Evolutionary conservation across 495 filamentous ascomycete genomes (phyloP).

Genomic region (Penicillium pancosmium): DNA sequence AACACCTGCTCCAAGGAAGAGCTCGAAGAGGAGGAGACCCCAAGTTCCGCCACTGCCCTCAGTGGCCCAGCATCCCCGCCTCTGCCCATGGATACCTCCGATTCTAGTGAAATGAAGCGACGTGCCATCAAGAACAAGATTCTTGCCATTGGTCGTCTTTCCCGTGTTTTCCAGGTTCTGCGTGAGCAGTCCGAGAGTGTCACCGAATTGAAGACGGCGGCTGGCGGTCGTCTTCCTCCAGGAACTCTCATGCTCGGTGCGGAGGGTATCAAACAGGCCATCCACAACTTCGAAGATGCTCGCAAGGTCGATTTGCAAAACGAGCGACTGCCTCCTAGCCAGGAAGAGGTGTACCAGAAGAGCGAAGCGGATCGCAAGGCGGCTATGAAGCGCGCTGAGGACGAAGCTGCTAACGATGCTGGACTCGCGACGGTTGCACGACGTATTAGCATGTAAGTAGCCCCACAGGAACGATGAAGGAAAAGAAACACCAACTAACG

Average conservation of each 20-base stretch:
- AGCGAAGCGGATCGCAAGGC: constrained; percentile 76
- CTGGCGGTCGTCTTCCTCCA: constrained; percentile 88
- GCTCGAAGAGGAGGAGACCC: constrained; percentile 82
- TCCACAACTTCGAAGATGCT: constrained; percentile 96
- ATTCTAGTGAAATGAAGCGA: constrained; percentile 88
- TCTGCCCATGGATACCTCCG: constrained; percentile 67
- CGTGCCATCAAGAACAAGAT: constrained; percentile 99
- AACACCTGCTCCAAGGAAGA: constrained; percentile 98
- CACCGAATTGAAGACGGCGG: constrained; percentile 95
- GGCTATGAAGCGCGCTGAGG: constrained; percentile 79
- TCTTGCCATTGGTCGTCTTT: constrained; percentile 92
- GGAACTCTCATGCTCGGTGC: constrained; percentile 97
- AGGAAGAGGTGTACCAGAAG: constrained; percentile 84
- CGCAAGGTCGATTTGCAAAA: constrained; percentile 97
- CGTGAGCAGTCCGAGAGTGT: constrained; percentile 97
- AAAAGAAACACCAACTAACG: constrained; percentile 16
- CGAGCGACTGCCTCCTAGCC: constrained; percentile 86
- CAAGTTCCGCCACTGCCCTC: constrained; percentile 45
- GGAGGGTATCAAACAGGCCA: constrained; percentile 99
- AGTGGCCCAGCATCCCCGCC: constrained; percentile 72
- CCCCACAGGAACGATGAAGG: background rate
- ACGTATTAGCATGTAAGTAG: constrained; percentile 91
- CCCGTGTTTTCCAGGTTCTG: constrained; percentile 96
- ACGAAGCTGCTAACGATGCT: constrained; percentile 89
- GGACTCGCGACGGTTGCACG: constrained; percentile 82